A percentile compares a stretch with the other conserved stretches of the same genome.
These are phyloP conservation scores for Pogostemon cablin DNA, from an alignment of 257 asterid species.

Conservation along the genomic window DNA sequence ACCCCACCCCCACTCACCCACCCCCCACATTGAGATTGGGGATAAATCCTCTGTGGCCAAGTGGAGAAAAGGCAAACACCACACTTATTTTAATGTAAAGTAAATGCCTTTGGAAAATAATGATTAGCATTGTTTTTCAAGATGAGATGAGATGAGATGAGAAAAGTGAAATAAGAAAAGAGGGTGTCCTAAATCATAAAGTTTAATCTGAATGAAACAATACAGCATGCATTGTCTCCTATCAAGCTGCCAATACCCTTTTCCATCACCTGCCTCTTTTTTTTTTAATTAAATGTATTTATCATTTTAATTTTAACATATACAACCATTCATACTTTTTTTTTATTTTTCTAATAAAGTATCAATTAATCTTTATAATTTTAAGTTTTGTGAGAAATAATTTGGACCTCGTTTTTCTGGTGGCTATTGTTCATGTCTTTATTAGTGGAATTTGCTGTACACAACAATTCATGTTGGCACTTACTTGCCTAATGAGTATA, in stretches of 20 bases:
- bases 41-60: constrained; percentile 29
- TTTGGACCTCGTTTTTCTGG: constrained; percentile 2
- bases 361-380: constrained; percentile 5
- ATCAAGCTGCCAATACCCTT: constrained; percentile 36
- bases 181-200: constrained; percentile 23
- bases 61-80: constrained; percentile 28
- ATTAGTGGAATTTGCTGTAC: not conserved
- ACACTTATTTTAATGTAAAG: constrained; percentile 26
- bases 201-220: constrained; percentile 36
- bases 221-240: constrained; percentile 56
- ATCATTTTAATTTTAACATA: constrained; percentile 2
- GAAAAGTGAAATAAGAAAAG: constrained; percentile 14
- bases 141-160: constrained; percentile 27
- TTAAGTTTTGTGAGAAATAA: constrained; percentile 10
- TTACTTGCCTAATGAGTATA: not conserved
- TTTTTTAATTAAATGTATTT: not conserved
- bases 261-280: constrained; percentile 38
- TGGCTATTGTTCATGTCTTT: constrained; percentile 23
- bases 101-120: constrained; percentile 31
- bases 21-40: not conserved
- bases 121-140: constrained; percentile 45
- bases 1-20: not conserved
- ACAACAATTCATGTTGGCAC: constrained; percentile 13
- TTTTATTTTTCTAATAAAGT: not conserved
- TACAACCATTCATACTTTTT: constrained; percentile 19